Evolutionary conservation across 805 yeast genomes (phyloP).

Genomic region (Pichia cephalocereana): DNA sequence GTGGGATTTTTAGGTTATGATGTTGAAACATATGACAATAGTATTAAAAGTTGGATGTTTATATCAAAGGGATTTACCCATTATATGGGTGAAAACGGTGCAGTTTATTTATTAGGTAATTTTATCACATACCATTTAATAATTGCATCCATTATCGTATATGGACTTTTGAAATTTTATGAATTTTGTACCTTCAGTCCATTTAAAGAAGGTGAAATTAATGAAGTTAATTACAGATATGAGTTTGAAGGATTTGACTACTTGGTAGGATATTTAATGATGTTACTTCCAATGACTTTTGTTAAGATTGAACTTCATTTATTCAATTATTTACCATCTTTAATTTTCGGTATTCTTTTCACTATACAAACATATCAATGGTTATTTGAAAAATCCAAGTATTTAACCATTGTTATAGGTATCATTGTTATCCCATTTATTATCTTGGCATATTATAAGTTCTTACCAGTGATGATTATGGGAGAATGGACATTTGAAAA

Average conservation of each 20-base stretch:
- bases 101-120: slow-evolving; percentile 59
- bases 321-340: slow-evolving; percentile 41
- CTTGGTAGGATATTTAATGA: slow-evolving; percentile 48
- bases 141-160: slow-evolving; percentile 25
- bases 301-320: slow-evolving; percentile 32
- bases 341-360: slow-evolving; percentile 39
- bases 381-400: slow-evolving; percentile 23
- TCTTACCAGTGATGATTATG: slow-evolving; percentile 40
- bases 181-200: slow-evolving; percentile 17
- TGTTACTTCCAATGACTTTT: slow-evolving; percentile 46
- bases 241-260: slow-evolving; percentile 26
- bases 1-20: slow-evolving; percentile 2
- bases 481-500: slow-evolving; percentile 32
- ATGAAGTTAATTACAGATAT: slow-evolving; percentile 9
- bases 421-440: slow-evolving; percentile 15
- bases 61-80: slow-evolving; percentile 50
- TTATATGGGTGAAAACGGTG: slow-evolving; percentile 31
- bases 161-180: slow-evolving; percentile 7
- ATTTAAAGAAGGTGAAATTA: slow-evolving; percentile 2
- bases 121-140: slow-evolving; percentile 45
- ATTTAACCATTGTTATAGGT: slow-evolving; percentile 23
- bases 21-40: background rate
- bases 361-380: slow-evolving; percentile 37
- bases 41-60: slow-evolving; percentile 46
- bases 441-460: slow-evolving; percentile 21